Evolutionary conservation across 371 early-diverging fungal species (phyloP), one percentile per base, ranked within the genome.

Genomic region (Apophysomyces ossiformis): DNA sequence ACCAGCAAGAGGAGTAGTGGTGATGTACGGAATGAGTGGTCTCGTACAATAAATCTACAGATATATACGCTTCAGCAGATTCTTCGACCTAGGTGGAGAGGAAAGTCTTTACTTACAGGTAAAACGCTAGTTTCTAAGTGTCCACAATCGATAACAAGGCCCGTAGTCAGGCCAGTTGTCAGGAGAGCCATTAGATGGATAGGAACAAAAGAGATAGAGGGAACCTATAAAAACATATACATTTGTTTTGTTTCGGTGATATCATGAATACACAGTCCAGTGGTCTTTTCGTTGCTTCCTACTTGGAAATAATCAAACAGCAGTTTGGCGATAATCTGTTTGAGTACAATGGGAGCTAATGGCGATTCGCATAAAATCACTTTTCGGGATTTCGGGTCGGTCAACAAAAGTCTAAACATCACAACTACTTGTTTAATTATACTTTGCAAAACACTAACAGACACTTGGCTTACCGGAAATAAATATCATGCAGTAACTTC

Each of bases 291-390:
- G 0, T 8, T 15, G 1, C n/a, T 26, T 7, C n/a, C 8, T 70
- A 92, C 94, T 75, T 91, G 90, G 56, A 96, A 78, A 67, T 89
- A 85, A 16, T 90, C 86, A 68, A 95, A 93, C 18, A 96, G 71
- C 21, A 93, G 83, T 44, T 81, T 84, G 1, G 89, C 90, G 61
- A 95, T 81, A 12, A 86, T 76, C 57, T 87, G 80, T 68, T 93
- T 93, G n/a, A 95, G 64, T n/a, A 77, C 81, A 15, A 90, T 66
- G 0, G 95, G 94, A 41, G 91, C 71, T 68, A 93, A 70, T 1
- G 92, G 88, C 0, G 92, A 87, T 71, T 95, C 96, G 46, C 90
- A 92, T 35, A 96, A 65, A 36, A 94, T 88, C n/a, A 95, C 95
- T 74, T 93, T 94, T 44, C 93, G 86, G 50, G 90, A 85, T 71